Percentiles rank a stretch among this genome's conserved stretches.
Evolutionary conservation across 23 red algal species (phyloP).

Genomic region (Gracilaria domingensis): DNA sequence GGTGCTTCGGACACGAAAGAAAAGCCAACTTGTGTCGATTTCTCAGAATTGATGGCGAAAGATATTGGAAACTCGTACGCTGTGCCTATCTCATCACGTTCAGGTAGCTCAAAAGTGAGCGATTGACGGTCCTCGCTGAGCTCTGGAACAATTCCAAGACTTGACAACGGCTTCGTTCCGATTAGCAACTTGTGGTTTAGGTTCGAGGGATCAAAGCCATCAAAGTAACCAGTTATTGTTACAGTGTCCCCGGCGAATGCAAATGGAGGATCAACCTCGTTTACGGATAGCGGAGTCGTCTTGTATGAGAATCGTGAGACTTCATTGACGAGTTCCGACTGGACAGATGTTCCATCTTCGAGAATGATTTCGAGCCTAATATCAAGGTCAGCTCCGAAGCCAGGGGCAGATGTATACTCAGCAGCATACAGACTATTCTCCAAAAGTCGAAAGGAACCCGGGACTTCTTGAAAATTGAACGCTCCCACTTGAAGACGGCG

Average conservation of each 20-base stretch:
- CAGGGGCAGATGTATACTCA: slow-evolving; percentile 26
- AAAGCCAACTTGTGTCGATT: slow-evolving; percentile 35
- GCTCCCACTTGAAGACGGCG: slow-evolving; percentile 34
- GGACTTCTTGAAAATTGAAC: slow-evolving; percentile 35
- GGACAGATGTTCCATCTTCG: slow-evolving; percentile 2
- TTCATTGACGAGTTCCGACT: slow-evolving; percentile 2
- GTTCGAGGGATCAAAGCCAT: slow-evolving; percentile 62
- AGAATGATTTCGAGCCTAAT: slow-evolving; percentile 15
- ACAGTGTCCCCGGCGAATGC: neutral
- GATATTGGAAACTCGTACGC: slow-evolving; percentile 46
- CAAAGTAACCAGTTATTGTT: slow-evolving; percentile 53
- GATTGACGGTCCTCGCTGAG: slow-evolving; percentile 36
- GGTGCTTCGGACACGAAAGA: slow-evolving; percentile 22
- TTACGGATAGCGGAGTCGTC: neutral
- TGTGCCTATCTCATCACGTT: slow-evolving; percentile 28
- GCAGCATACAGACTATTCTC: slow-evolving; percentile 52
- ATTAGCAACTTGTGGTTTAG: slow-evolving; percentile 27
- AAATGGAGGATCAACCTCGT: neutral
- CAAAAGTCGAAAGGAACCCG: slow-evolving; percentile 39
- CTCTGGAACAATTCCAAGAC: slow-evolving; percentile 36
- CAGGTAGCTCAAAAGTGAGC: slow-evolving; percentile 42
- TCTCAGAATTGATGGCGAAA: slow-evolving; percentile 37
- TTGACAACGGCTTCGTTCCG: slow-evolving; percentile 54
- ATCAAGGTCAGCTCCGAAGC: slow-evolving; percentile 39
- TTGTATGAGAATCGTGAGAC: slow-evolving; percentile 19